Evolutionary conservation across 2,329 filamentous ascomycete genomes (phyloP).

Genomic region (Sarocladiaceae sp.): DNA sequence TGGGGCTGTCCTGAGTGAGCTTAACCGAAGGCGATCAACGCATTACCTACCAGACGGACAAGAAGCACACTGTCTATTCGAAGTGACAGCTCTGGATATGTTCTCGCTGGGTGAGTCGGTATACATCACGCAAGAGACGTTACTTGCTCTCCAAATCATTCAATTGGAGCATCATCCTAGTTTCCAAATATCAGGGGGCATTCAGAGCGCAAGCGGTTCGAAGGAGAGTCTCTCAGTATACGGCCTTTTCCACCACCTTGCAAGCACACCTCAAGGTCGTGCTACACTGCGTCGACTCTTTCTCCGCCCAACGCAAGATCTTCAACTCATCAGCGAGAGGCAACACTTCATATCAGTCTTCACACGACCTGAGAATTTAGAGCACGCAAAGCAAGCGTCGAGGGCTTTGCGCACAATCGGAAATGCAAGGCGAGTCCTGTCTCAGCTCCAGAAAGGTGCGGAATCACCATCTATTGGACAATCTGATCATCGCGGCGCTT

Average conservation of each 20-base stretch:
- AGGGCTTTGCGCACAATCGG: slow-evolving; percentile 66
- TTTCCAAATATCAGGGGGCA: slow-evolving; percentile 64
- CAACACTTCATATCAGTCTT: slow-evolving; percentile 67
- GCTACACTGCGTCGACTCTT: slow-evolving; percentile 72
- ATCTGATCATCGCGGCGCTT: slow-evolving; percentile 63
- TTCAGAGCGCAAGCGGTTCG: slow-evolving; percentile 43
- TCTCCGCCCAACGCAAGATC: slow-evolving; percentile 69
- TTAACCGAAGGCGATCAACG: slow-evolving; percentile 58
- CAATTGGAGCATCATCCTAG: slow-evolving; percentile 80
- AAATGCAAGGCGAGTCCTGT: slow-evolving; percentile 67
- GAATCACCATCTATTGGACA: slow-evolving; percentile 43
- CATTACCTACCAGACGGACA: slow-evolving; percentile 59
- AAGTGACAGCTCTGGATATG: slow-evolving; percentile 64
- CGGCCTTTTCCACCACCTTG: slow-evolving; percentile 72
- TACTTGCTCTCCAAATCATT: slow-evolving; percentile 80
- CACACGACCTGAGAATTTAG: slow-evolving; percentile 61
- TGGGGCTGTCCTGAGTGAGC: slow-evolving; percentile 77
- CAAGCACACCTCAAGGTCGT: slow-evolving; percentile 76
- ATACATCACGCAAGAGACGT: slow-evolving; percentile 77
- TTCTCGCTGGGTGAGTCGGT: slow-evolving; percentile 64
- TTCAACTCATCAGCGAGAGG: slow-evolving; percentile 64
- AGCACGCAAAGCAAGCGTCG: slow-evolving; percentile 49
- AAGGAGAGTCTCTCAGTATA: slow-evolving; percentile 85
- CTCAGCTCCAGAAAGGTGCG: slow-evolving; percentile 74
- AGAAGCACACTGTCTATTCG: slow-evolving; percentile 45